These are phyloP conservation scores for Coccomyxa subellipsoidea DNA, from an alignment of 163 green algal species.

Conservation along the genomic window DNA sequence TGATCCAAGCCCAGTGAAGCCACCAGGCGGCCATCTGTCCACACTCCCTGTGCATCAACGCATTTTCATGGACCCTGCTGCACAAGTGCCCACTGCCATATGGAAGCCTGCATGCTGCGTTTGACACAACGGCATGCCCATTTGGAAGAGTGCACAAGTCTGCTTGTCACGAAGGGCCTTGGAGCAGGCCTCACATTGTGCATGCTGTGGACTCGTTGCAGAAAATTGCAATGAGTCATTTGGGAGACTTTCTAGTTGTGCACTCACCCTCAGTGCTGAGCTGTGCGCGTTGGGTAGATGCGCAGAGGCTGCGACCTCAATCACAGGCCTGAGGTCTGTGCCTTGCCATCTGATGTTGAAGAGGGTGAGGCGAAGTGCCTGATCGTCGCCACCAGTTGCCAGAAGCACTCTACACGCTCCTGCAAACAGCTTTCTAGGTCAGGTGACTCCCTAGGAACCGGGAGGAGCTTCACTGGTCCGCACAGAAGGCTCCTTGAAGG, in stretches of 20 bases:
- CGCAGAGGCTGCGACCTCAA: background rate
- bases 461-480: too few species aligned
- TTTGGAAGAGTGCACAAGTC: too few species aligned
- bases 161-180: too few species aligned
- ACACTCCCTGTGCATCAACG: conserved; percentile 28
- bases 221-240: too few species aligned
- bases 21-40: conserved; percentile 29
- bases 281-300: background rate
- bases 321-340: background rate
- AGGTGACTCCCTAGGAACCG: too few species aligned
- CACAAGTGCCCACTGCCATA: too few species aligned
- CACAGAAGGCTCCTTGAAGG: too few species aligned
- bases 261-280: conserved; percentile 1
- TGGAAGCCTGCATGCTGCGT: too few species aligned
- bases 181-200: too few species aligned
- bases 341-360: background rate
- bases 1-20: conserved; percentile 51
- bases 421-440: background rate
- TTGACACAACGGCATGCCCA: too few species aligned
- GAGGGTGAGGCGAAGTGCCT: conserved; percentile 24
- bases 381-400: conserved; percentile 44
- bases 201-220: too few species aligned
- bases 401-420: conserved; percentile 20
- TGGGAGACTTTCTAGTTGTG: too few species aligned
- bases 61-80: background rate